phyloP scores from a whole-genome alignment of 352 stramenopile species.

The Globisporangium perplexum region DNA sequence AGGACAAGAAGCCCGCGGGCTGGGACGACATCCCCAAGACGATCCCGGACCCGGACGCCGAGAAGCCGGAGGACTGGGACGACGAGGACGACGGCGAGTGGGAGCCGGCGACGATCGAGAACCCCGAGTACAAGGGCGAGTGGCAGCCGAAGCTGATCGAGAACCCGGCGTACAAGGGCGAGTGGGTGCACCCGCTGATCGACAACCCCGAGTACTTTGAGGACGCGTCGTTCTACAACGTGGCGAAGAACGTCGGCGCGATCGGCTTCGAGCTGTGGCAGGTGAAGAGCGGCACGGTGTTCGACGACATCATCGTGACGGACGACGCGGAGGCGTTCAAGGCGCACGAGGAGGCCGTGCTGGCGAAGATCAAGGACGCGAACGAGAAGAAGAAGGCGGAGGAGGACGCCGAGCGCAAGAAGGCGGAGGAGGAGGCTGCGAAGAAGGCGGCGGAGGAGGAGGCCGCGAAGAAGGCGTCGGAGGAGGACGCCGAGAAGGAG shows the following conservation, averaged over 20 bases:
- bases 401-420: slow-evolving; percentile 73
- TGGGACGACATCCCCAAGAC: slow-evolving; percentile 95
- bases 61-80: slow-evolving; percentile 98
- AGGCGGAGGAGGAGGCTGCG: slow-evolving; percentile 56
- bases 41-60: slow-evolving; percentile 96
- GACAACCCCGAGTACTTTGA: slow-evolving; percentile 97
- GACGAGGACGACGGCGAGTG: slow-evolving; percentile 99
- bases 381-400: slow-evolving; percentile 72
- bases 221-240: slow-evolving; percentile 92
- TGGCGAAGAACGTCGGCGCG: slow-evolving; percentile 94
- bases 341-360: slow-evolving; percentile 93
- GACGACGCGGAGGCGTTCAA: slow-evolving; percentile 96
- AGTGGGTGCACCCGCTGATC: slow-evolving; percentile 96
- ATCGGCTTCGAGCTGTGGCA: slow-evolving; percentile 99
- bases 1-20: slow-evolving; percentile 94
- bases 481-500: slow-evolving; percentile 13
- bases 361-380: slow-evolving; percentile 84
- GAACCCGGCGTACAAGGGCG: slow-evolving; percentile 99
- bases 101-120: slow-evolving; percentile 93
- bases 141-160: slow-evolving; percentile 98
- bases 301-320: slow-evolving; percentile 99
- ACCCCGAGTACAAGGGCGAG: slow-evolving; percentile 98
- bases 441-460: slow-evolving; percentile 58
- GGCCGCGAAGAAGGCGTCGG: slow-evolving; percentile 28
- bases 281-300: slow-evolving; percentile 97